Evolutionary conservation across 331 rosid genomes (phyloP), one percentile per base, ranked within the genome.

Genomic region (Acacia pycnantha): DNA sequence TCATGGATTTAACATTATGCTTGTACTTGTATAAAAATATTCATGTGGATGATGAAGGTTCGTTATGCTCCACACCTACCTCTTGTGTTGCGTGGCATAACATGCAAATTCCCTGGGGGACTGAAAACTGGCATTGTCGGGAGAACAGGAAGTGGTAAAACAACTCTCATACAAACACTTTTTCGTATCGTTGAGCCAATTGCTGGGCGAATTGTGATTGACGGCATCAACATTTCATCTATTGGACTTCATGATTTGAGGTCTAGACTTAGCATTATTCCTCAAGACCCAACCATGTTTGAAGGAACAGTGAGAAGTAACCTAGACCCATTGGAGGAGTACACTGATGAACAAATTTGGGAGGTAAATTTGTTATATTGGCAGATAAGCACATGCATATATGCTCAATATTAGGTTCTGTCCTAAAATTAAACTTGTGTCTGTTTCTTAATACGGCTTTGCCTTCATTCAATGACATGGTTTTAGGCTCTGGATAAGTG

Each of bases 281-380:
- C 97, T 86, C 97, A 91, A 51, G 97, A 91, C 76, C 97, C 97
- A 62, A 93, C 97, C 68, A 93, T 93, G 97, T 91, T 91, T 82
- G 94, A 93, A 84, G 97, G 97, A 11, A 88, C 97, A 7, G 85
- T 91, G 13, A 84, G 97, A 83, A 91, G 85, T 77, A 93, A 93
- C 65, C 73, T 91, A 29, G 97, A 93, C 65, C 94, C 97, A 5
- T 88, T 91, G 29, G 92, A 91, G 76, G 97, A 93, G 88, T 85
- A 91, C 82, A 69, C 88, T 2, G 97, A 93, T 61, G 94, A 88
- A 74, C 90, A 91, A 41, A 91, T 91, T 68, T 91, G 97, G 97
- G 94, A 90, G 92, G 97, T 93, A 8, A 15, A 84, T 58, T 56
- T 73, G 78, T 26, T 68, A 76, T 75, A 11, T 35, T 47, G 59